These are phyloP conservation scores for Cylindrodendrum hubeiense DNA, from an alignment of 2,329 filamentous ascomycete genomes.

Conservation along the genomic window DNA sequence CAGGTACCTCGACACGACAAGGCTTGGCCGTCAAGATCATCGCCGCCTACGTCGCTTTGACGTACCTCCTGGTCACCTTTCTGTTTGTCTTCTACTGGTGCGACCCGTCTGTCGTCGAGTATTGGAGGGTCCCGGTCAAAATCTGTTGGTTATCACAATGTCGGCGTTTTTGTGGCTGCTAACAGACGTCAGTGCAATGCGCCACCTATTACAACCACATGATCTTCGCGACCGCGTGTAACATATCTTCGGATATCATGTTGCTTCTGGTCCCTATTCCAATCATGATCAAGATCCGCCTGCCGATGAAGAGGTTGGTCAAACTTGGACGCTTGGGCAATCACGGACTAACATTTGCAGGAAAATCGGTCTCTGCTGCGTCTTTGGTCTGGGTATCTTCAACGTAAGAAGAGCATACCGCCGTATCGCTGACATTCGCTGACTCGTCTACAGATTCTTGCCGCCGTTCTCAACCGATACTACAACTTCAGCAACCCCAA, in stretches of 20 bases:
- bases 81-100: constrained; percentile 68
- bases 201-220: constrained; percentile 61
- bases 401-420: constrained; percentile 40
- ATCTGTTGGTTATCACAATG: constrained; percentile 39
- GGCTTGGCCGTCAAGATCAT: constrained; percentile 56
- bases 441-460: constrained; percentile 60
- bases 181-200: constrained; percentile 51
- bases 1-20: constrained; percentile 46
- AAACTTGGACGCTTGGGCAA: fast-evolving
- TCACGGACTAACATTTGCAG: constrained; percentile 39
- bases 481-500: constrained; percentile 71
- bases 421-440: not conserved
- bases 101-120: constrained; percentile 59
- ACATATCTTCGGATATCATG: constrained; percentile 59
- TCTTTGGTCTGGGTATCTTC: constrained; percentile 69
- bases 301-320: constrained; percentile 48
- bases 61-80: constrained; percentile 62
- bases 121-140: constrained; percentile 62
- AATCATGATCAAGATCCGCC: constrained; percentile 54
- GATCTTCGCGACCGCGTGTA: constrained; percentile 61
- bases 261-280: constrained; percentile 60
- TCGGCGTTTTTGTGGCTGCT: not conserved
- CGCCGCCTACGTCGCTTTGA: constrained; percentile 56
- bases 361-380: constrained; percentile 65
- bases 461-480: constrained; percentile 71